Evolutionary conservation across 768 basidiomycete genomes (phyloP).

Genomic region (Suillus hirtellus): DNA sequence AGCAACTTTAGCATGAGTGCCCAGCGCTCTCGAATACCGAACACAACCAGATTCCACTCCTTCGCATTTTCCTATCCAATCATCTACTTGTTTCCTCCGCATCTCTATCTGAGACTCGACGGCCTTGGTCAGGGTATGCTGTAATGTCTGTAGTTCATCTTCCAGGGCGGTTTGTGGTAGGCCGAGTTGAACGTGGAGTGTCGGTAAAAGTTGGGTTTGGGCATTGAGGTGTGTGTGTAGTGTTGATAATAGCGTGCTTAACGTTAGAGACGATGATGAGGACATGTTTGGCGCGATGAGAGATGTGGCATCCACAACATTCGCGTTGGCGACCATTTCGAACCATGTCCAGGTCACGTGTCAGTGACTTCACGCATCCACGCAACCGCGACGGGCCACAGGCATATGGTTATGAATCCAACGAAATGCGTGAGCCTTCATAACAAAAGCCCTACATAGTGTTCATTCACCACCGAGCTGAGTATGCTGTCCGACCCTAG

Average conservation of each 20-base stretch:
- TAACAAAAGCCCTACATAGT: too few species aligned
- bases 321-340: slow-evolving; percentile 4
- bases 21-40: slow-evolving; percentile 67
- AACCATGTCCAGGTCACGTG: slow-evolving; percentile 4
- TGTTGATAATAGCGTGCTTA: slow-evolving; percentile 74
- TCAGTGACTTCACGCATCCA: slow-evolving; percentile 4
- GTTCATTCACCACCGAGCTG: neutral
- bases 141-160: slow-evolving; percentile 74
- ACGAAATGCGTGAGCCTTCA: neutral
- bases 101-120: slow-evolving; percentile 73
- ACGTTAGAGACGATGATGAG: slow-evolving; percentile 35
- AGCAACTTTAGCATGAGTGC: slow-evolving; percentile 67
- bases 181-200: slow-evolving; percentile 82
- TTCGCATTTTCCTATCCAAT: slow-evolving; percentile 65
- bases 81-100: slow-evolving; percentile 74
- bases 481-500: neutral
- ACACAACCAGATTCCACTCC: slow-evolving; percentile 63
- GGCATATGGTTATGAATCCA: neutral
- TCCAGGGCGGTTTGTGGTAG: slow-evolving; percentile 77
- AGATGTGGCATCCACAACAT: slow-evolving; percentile 5
- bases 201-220: slow-evolving; percentile 81
- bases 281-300: slow-evolving; percentile 5
- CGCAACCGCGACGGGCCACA: neutral
- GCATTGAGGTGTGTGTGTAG: slow-evolving; percentile 76
- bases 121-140: slow-evolving; percentile 71